Base-by-base conservation (phyloP, 345 rosid species). In the Clausena lansium region DNA sequence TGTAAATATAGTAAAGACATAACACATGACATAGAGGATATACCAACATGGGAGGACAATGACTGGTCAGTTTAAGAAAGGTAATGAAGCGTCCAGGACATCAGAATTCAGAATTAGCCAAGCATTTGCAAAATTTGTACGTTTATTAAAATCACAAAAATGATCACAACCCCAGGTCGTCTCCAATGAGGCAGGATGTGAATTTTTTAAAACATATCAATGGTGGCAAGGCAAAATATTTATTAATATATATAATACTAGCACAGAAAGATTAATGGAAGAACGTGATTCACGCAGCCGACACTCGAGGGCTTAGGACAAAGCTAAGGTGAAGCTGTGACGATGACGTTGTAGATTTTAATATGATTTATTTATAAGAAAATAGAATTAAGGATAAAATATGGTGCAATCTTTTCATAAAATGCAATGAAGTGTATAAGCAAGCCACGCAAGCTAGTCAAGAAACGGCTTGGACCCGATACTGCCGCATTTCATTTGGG, bases 201-300 rank as follows among this genome's bases (percentile, higher is more conserved):
- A 73, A 32, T 35, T 22, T n/a, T 71, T 71, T 13, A 72, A 9
- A 36, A 15, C 32, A 36, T 14, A 33, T 15, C 66, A 5, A 27
- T 58, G 33, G 66, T 13, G 7, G 24, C 66, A 36, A 35, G 28
- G 66, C 66, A 4, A 73, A 3, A 33, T 11, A 19, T n/a, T 57
- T 72, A 32, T 14, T 4, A 28, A 30, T 65, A 33, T n/a, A 71
- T n/a, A 33, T 27, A 55, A 35, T n/a, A 32, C 1, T 3, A 59
- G 25, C 11, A 36, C 9, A n/a, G 36, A 24, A 36, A 19, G 35
- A 36, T 45, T 45, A 67, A 75, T 47, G 80, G 80, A 14, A n/a
- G 81, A 79, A 82, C 81, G 83, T 76, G 84, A 81, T 71, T 86
- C 84, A 77, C 65, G 83, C 62, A 38, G 82, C 82, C 80, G 85